Evolutionary conservation across 345 rosid species (phyloP).

Genomic region (Barbarea vulgaris): DNA sequence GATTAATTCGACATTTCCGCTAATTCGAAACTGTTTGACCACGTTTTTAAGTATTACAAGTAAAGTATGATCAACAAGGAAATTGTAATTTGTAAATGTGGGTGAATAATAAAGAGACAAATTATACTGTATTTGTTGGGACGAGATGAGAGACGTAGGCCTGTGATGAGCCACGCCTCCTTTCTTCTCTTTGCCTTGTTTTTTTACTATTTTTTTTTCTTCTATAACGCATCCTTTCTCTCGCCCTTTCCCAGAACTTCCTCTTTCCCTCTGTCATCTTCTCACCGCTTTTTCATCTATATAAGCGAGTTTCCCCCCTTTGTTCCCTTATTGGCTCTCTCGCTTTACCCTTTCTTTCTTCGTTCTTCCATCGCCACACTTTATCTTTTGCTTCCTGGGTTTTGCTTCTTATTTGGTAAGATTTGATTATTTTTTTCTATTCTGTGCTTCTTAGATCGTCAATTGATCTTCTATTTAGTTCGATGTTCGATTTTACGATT

Average conservation of each 20-base stretch:
- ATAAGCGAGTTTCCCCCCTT: neutral
- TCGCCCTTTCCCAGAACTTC: neutral
- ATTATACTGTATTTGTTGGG: neutral
- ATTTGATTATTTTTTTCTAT: neutral
- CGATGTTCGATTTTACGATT: conserved; percentile 26
- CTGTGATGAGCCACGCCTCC: conserved; percentile 37
- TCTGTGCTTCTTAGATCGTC: conserved; percentile 23
- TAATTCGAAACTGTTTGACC: neutral
- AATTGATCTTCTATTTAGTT: conserved; percentile 32
- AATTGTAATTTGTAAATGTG: too few species aligned
- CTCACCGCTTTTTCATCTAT: conserved; percentile 37
- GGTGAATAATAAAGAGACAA: neutral
- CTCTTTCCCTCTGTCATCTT: conserved; percentile 8
- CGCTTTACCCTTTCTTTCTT: neutral
- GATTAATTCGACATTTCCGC: neutral
- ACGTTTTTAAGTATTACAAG: too few species aligned
- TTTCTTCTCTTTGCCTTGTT: conserved; percentile 14
- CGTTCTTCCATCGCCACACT: conserved; percentile 31
- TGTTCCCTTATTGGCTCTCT: neutral
- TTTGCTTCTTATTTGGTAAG: conserved; percentile 37
- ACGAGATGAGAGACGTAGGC: conserved; percentile 11
- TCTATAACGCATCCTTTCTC: conserved; percentile 23
- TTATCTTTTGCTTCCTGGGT: conserved; percentile 38
- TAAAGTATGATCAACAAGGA: neutral
- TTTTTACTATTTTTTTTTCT: neutral